Conservation (phyloP, 1,284 basidiomycete species). For the Boletus mariae region DNA sequence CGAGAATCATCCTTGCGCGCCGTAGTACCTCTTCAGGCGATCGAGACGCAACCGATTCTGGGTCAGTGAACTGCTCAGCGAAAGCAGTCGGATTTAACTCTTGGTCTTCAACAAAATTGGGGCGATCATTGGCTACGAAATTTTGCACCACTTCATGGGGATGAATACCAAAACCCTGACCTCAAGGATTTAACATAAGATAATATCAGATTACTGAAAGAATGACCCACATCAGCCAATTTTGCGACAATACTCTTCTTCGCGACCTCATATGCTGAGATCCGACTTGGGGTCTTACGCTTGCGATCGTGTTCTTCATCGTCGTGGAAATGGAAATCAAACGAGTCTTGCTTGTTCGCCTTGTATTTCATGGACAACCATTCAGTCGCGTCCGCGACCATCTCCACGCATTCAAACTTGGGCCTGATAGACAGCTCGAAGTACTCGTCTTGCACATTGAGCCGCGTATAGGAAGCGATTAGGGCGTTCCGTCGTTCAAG, state of each 20-base stretch:
- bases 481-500: conserved; percentile 70
- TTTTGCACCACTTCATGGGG: conserved; percentile 80
- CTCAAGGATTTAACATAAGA: conserved; percentile 12
- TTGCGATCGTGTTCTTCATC: conserved; percentile 64
- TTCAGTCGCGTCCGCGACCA: conserved; percentile 88
- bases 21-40: conserved; percentile 63
- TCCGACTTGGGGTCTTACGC: conserved; percentile 81
- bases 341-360: conserved; percentile 63
- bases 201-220: conserved; percentile 2
- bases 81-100: conserved; percentile 68
- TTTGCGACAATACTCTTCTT: conserved; percentile 77
- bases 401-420: conserved; percentile 76
- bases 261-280: conserved; percentile 81
- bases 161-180: conserved; percentile 74
- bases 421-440: conserved; percentile 65
- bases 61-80: conserved; percentile 76
- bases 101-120: conserved; percentile 75
- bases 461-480: conserved; percentile 58
- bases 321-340: conserved; percentile 65
- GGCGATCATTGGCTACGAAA: conserved; percentile 56
- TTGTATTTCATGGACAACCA: conserved; percentile 89
- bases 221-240: conserved; percentile 63
- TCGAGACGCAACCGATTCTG: conserved; percentile 54
- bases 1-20: conserved; percentile 81
- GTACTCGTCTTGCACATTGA: conserved; percentile 66